Evolutionary conservation across 73 alveolate genomes (phyloP).

Genomic region (Paramecium bursaria): DNA sequence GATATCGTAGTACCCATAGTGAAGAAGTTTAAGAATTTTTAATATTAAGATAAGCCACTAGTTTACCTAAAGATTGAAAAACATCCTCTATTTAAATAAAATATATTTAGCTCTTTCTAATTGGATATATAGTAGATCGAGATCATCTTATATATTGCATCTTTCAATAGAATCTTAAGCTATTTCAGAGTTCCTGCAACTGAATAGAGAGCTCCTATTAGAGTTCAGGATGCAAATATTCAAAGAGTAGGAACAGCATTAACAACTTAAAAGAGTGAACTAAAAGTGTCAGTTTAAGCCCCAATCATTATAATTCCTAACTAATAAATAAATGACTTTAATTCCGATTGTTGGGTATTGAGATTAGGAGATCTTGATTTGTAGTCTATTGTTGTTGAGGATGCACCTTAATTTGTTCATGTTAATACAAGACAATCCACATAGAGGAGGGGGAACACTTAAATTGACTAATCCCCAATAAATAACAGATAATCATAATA

Average conservation of each 20-base stretch:
- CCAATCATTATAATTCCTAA: conserved; percentile 48
- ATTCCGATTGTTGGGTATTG: conserved; percentile 57
- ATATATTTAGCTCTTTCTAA: background rate
- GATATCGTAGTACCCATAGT: conserved; percentile 56
- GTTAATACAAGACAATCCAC: background rate
- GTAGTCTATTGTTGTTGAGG: background rate
- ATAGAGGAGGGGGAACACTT: background rate
- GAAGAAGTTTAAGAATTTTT: conserved; percentile 31
- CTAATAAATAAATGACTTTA: conserved; percentile 28
- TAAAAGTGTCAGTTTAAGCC: conserved; percentile 18
- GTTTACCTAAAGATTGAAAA: conserved; percentile 35
- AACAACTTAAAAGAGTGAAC: conserved; percentile 18
- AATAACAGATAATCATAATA: too few species aligned
- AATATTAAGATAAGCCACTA: conserved; percentile 37
- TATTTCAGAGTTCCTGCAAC: conserved; percentile 44
- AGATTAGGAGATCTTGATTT: conserved; percentile 37
- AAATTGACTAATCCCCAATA: too few species aligned
- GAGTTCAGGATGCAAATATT: background rate
- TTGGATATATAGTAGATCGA: conserved; percentile 45
- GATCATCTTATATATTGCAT: conserved; percentile 37
- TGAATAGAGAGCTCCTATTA: background rate
- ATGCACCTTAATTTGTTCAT: background rate
- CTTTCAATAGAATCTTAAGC: conserved; percentile 2
- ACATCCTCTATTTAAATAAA: conserved; percentile 34
- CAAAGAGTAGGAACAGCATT: background rate